These are phyloP conservation scores for Ganoderma meredithae DNA, from an alignment of 1,284 basidiomycete genomes.

Conservation along the genomic window DNA sequence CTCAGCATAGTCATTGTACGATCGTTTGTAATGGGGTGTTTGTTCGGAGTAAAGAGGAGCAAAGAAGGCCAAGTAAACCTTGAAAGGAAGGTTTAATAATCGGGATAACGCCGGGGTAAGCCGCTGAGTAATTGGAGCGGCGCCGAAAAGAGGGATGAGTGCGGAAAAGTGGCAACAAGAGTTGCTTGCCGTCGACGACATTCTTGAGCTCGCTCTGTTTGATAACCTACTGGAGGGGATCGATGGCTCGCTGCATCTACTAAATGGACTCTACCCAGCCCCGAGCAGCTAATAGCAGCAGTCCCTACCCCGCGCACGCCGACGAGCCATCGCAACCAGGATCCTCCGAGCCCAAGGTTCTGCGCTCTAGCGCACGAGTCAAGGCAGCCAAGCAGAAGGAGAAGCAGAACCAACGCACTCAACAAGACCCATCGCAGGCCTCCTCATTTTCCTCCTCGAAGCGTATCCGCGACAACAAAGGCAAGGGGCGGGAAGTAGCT, in stretches of 20 bases:
- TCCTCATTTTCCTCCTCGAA: constrained; percentile 52
- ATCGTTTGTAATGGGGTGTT: constrained; percentile 6
- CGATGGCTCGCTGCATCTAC: constrained; percentile 83
- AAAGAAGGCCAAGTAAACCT: constrained; percentile 1
- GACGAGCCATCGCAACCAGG: constrained; percentile 40
- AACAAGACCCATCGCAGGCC: constrained; percentile 50
- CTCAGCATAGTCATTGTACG: constrained; percentile 7
- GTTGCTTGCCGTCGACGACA: constrained; percentile 25
- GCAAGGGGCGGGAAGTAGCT: constrained; percentile 65
- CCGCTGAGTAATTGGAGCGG: constrained; percentile 33
- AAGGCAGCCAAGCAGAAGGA: constrained; percentile 77
- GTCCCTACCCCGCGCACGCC: constrained; percentile 45
- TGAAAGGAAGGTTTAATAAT: constrained; percentile 2
- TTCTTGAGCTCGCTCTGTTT: constrained; percentile 33
- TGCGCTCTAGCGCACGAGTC: constrained; percentile 78
- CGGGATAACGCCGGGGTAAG: constrained; percentile 11
- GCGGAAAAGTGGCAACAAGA: constrained; percentile 30
- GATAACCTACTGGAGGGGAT: constrained; percentile 51
- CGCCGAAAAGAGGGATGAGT: constrained; percentile 23
- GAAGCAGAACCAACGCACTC: constrained; percentile 52
- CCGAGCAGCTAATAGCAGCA: constrained; percentile 69
- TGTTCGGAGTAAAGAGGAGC: neutral
- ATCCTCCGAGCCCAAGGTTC: constrained; percentile 51
- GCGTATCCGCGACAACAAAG: constrained; percentile 68
- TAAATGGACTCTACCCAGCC: constrained; percentile 85